phyloP scores from a whole-genome alignment of 2,329 filamentous ascomycete genomes.

The Fusarium stilboides region DNA sequence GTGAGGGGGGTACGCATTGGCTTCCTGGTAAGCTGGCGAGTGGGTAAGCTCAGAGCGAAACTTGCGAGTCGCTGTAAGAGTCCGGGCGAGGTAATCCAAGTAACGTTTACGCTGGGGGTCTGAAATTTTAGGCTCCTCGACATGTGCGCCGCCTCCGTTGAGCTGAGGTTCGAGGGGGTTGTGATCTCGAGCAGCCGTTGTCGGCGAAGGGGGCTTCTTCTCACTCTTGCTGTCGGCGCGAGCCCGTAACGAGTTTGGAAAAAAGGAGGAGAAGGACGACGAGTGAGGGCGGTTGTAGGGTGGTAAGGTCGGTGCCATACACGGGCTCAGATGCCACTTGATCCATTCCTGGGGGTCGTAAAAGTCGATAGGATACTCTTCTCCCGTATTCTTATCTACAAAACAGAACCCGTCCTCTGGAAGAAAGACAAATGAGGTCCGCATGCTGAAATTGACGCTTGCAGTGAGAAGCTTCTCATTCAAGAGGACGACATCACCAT shows the following conservation, averaged over 20 bases:
- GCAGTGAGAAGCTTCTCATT: constrained; percentile 92
- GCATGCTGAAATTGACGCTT: constrained; percentile 92
- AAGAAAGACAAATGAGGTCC: constrained; percentile 87
- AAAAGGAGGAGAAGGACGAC: constrained; percentile 63
- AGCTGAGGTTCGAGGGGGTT: constrained; percentile 51
- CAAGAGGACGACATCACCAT: constrained; percentile 92
- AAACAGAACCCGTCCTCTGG: constrained; percentile 92
- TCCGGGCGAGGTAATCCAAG: constrained; percentile 79
- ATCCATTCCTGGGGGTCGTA: constrained; percentile 86
- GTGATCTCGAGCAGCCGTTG: constrained; percentile 55
- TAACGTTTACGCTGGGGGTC: constrained; percentile 54
- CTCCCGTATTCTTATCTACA: constrained; percentile 83
- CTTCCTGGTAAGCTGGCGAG: constrained; percentile 68
- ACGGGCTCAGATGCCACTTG: constrained; percentile 83
- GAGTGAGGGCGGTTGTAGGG: constrained; percentile 61
- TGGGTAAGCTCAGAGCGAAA: constrained; percentile 85
- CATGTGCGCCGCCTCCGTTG: constrained; percentile 39
- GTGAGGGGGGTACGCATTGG: constrained; percentile 86
- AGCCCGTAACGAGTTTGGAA: constrained; percentile 62
- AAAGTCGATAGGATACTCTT: constrained; percentile 87
- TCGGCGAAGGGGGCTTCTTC: constrained; percentile 45
- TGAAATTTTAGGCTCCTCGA: constrained; percentile 44
- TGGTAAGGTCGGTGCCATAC: constrained; percentile 77
- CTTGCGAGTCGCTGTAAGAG: constrained; percentile 76
- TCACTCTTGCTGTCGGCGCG: constrained; percentile 62